Evolutionary conservation across 2,329 filamentous ascomycete species (phyloP), one percentile per base, ranked within the genome.

Genomic region (Trichothecium roseum): DNA sequence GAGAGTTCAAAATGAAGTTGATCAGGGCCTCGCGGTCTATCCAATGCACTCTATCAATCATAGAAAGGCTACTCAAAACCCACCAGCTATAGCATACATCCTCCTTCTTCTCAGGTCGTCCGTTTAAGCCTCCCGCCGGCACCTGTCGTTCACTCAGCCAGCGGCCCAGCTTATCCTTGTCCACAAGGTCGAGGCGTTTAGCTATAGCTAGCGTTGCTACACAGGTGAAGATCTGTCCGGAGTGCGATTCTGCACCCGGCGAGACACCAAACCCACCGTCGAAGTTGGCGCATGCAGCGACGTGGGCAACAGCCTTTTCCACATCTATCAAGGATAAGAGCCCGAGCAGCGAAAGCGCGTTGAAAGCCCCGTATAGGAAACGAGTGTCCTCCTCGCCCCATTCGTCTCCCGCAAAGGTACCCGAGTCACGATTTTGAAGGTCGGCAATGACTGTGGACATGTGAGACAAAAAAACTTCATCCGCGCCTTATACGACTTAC

Each of bases 51-150:
- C 81, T 79, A 36, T 73, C 78, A 46, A 98, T 84, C 71, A 96
- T 95, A 31, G 83, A 81, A 46, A 98, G 64, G 55, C 88, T 94
- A 53, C 84, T 89, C 52, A 89, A 65, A 30, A 96, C 91, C 91
- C 91, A 98, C 91, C 91, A 98, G 56, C 86, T 94, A 62, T 98
- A 98, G 63, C 91, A 98, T 12, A 94, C 89, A 56, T 98, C 91
- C 55, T 94, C 89, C 42, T 84, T 64, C 66, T 98, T 98, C 62
- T 96, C 91, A 1, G 91, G 91, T 33, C 91, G 74, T 3, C 91
- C 91, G 54, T 98, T 98, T 34, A 98, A 64, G 0, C 91, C 91
- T 20, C 91, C 91, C 32, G 80, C 81, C 8, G 84, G 74, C 18
- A 94, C 68, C 56, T 98, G 91, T 42, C 91, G 74, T 60, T 98